Percentiles rank a stretch among this genome's conserved stretches.
phyloP scores from a whole-genome alignment of 208 protist species.

The Tritrichomonas musculus region DNA sequence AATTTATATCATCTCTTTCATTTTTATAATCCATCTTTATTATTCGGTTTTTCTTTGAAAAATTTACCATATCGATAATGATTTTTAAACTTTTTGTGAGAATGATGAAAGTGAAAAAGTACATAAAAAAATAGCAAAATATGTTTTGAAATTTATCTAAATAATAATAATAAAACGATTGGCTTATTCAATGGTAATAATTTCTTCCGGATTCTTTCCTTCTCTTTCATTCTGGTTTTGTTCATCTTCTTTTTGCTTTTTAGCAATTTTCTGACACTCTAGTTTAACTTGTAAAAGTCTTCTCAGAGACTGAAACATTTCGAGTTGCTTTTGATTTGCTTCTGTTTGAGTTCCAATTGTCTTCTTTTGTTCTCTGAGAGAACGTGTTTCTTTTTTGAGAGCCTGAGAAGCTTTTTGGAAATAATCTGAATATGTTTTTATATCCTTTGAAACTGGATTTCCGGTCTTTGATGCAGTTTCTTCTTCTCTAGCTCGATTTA shows the following conservation, averaged over 20 bases:
- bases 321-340: background rate
- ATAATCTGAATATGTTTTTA: background rate
- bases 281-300: background rate
- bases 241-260: background rate
- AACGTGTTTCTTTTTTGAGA: background rate
- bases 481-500: background rate
- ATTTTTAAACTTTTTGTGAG: too few relatives aligned
- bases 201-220: too few relatives aligned
- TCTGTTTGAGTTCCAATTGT: background rate
- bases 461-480: background rate
- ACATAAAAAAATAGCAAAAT: too few relatives aligned
- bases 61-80: too few relatives aligned
- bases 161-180: too few relatives aligned
- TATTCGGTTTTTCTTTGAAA: too few relatives aligned
- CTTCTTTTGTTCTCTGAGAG: conserved; percentile 10
- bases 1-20: too few relatives aligned
- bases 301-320: background rate
- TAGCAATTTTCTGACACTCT: background rate
- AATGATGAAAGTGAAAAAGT: too few relatives aligned
- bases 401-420: background rate
- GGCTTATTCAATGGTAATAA: too few relatives aligned
- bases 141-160: too few relatives aligned
- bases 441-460: background rate
- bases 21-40: too few relatives aligned
- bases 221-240: background rate